A percentile compares a stretch with the other conserved stretches of the same genome.
phyloP scores from a whole-genome alignment of 2,329 filamentous ascomycete genomes.

The Exophiala dermatitidis region DNA sequence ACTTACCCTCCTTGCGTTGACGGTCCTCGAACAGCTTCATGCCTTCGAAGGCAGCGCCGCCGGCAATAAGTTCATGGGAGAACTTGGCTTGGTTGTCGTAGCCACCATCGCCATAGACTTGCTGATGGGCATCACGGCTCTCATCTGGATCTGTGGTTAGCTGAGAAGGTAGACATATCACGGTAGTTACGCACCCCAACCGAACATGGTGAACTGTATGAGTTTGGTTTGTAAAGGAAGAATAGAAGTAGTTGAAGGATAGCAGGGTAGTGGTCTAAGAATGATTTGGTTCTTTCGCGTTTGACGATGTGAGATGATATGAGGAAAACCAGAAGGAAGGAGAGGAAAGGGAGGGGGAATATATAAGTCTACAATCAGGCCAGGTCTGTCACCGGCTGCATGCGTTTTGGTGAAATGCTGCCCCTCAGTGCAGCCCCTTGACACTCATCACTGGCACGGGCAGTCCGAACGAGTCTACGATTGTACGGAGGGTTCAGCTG shows the following conservation, averaged over 20 bases:
- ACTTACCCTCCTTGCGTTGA: slow-evolving; percentile 60
- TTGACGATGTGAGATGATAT: neutral
- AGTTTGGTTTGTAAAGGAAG: no score
- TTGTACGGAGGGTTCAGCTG: no score
- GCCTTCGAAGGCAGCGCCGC: slow-evolving; percentile 68
- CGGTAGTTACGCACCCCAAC: slow-evolving; percentile 2
- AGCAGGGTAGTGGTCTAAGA: neutral
- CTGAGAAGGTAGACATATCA: neutral
- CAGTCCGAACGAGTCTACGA: no score
- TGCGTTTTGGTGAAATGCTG: neutral
- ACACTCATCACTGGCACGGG: neutral
- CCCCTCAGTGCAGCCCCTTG: slow-evolving; percentile 4
- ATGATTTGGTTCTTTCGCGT: neutral
- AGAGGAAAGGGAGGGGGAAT: neutral
- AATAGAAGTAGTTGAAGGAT: neutral
- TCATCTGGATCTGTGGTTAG: slow-evolving; percentile 37
- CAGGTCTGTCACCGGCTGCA: neutral
- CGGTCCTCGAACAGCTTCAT: slow-evolving; percentile 74
- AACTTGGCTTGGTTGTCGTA: slow-evolving; percentile 54
- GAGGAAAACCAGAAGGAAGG: neutral
- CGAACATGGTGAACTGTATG: slow-evolving; percentile 10
- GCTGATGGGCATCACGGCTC: slow-evolving; percentile 47
- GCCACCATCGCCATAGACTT: slow-evolving; percentile 45
- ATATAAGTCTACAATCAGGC: slow-evolving; percentile 1
- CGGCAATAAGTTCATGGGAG: slow-evolving; percentile 67